Base-by-base conservation (phyloP, 2,329 filamentous ascomycete species). In the Aspergillus aculeatinus region DNA sequence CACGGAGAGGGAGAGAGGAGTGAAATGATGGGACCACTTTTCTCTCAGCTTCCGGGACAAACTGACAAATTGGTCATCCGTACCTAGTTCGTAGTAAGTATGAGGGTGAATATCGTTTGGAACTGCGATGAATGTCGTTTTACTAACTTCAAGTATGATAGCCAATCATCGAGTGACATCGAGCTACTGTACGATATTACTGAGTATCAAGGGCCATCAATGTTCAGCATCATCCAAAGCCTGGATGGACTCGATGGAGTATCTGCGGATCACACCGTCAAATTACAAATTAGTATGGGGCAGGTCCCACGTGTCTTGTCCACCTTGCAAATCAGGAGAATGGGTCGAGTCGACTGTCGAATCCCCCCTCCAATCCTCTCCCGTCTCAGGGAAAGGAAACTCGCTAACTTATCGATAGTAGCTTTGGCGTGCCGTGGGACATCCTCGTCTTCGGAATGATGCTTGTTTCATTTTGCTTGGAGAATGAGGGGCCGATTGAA, bases 281-380 rank as follows among this genome's bases (percentile, higher is more conserved):
- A n/a, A n/a, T n/a, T n/a, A n/a, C 39, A 19, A 31, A 6, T 25
- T 44, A 27, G 21, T 19, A 23, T 19, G 48, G 54, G 31, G 33
- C 33, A 12, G 48, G 62, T 44, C 60, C 60, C 60, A 64, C 60
- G 58, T 59, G 60, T 57, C 48, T 56, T 62, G 14, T 7, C 16
- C 16, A 16, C 60, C 62, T 60, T 64, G 55, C 60, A 64, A 63
- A 64, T 64, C 53, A 62, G 62, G 60, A 60, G 60, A 60, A 58
- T 60, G 62, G 60, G 58, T 62, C 57, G 39, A 25, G n/a, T 33
- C 19, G 27, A 7, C 10, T 27, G n/a, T 33, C 19, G 27, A 7
- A 29, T 27, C 25, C 25, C 25, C 25, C 25, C 6, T 27, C 25
- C 25, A 27, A 47, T 57, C 33, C 55, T 57, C 19, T 48, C 33